Percentiles rank a stretch among this genome's conserved stretches.
Conservation (phyloP, 1,284 basidiomycete genomes). For the Hypsizygus ulmarius region DNA sequence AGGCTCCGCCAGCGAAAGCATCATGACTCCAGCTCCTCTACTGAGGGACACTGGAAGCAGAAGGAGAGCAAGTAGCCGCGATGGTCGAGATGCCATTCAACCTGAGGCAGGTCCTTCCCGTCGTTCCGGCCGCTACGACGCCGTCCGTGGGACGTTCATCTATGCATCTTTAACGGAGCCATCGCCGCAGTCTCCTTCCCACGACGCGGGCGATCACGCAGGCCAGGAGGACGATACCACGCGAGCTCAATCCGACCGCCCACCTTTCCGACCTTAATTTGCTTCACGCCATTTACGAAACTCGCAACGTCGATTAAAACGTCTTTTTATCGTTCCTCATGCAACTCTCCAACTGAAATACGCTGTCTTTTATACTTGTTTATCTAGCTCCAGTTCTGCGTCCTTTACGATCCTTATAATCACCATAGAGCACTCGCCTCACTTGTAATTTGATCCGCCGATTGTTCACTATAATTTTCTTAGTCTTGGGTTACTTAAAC, state of each 20-base stretch:
- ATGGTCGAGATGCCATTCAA: conserved; percentile 3
- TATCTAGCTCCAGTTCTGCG: conserved; percentile 1
- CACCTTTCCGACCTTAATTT: conserved; percentile 15
- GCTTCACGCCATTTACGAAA: conserved; percentile 31
- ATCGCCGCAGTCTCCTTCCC: conserved; percentile 8
- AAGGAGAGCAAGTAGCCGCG: background rate
- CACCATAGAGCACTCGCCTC: conserved; percentile 8
- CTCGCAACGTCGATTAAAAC: conserved; percentile 27
- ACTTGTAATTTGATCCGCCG: conserved; percentile 3
- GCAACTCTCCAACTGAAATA: conserved; percentile 20
- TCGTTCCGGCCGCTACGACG: conserved; percentile 45
- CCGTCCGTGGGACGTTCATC: conserved; percentile 40
- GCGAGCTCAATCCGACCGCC: conserved; percentile 1
- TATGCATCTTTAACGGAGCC: conserved; percentile 12
- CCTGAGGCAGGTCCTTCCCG: conserved; percentile 19
- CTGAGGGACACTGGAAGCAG: conserved; percentile 18
- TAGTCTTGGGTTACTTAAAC: conserved; percentile 3
- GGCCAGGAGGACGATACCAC: conserved; percentile 4
- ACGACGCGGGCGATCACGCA: conserved; percentile 11
- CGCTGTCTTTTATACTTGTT: conserved; percentile 18
- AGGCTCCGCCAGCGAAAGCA: conserved; percentile 25
- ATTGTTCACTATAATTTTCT: conserved; percentile 7
- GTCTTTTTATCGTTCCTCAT: conserved; percentile 26
- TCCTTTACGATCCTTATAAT: conserved; percentile 25
- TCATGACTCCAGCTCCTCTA: conserved; percentile 23